Conservation (phyloP, 148 eudicot genomes). For the Fallopia convolvulus region DNA sequence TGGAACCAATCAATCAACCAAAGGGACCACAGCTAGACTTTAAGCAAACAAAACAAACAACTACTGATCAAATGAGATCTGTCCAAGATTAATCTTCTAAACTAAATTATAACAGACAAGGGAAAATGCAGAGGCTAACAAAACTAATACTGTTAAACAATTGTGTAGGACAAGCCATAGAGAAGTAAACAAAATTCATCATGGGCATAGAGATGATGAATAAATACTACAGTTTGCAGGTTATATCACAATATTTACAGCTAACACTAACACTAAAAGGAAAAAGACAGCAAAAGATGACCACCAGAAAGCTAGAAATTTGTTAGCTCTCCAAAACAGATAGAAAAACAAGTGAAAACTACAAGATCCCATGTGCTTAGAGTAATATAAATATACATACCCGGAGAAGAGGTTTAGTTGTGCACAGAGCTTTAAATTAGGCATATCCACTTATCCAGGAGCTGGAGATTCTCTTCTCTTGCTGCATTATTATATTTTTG, state of each 20-base stretch:
- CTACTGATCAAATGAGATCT: conserved; percentile 1
- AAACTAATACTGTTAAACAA: neutral
- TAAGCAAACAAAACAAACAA: conserved; percentile 4
- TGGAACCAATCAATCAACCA: neutral
- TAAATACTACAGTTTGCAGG: neutral
- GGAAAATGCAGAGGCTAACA: conserved; percentile 9
- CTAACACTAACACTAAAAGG: neutral
- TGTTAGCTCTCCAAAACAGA: neutral
- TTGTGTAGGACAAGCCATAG: conserved; percentile 5
- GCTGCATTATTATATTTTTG: neutral
- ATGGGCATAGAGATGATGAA: neutral
- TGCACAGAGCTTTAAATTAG: conserved; percentile 1
- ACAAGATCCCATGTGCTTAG: conserved; percentile 9
- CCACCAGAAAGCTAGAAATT: neutral
- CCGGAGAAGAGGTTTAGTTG: neutral
- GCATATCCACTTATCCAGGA: conserved; percentile 4
- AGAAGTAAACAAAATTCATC: conserved; percentile 3
- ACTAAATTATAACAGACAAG: neutral
- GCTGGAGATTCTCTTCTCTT: conserved; percentile 7
- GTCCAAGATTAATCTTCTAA: neutral
- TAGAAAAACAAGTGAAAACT: conserved; percentile 1
- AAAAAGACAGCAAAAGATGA: neutral
- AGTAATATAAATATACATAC: conserved; percentile 1
- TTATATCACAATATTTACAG: conserved; percentile 7
- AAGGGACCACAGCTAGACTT: conserved; percentile 9